Conservation (phyloP, 129 eudicot species). For the Erigeron canadensis region DNA sequence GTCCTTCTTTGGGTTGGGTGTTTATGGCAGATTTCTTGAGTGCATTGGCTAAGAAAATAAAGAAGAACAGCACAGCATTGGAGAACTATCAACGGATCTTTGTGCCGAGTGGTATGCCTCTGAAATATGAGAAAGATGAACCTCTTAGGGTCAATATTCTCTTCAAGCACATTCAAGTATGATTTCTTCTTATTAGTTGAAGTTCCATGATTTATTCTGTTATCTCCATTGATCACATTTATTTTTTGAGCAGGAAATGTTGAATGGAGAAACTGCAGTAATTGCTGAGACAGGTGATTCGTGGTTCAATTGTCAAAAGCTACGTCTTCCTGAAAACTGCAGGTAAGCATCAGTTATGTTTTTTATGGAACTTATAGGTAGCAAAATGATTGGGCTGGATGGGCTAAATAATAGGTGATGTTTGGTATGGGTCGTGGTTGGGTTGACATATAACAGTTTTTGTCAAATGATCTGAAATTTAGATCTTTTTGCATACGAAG, state of each 20-base stretch:
- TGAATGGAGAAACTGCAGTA: conserved; percentile 63
- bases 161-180: conserved; percentile 88
- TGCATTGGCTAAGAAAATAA: conserved; percentile 67
- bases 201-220: not conserved
- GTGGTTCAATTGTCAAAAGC: conserved; percentile 96
- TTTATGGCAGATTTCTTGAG: conserved; percentile 77
- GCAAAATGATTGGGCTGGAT: no score
- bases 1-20: conserved; percentile 87
- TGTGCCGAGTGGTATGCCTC: conserved; percentile 70
- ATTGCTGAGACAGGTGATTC: conserved; percentile 98
- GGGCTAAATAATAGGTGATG: not conserved
- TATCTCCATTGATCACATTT: conserved; percentile 8
- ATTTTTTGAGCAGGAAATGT: conserved; percentile 57
- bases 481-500: not conserved
- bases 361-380: not conserved
- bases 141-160: conserved; percentile 76
- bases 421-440: not conserved
- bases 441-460: not conserved
- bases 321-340: conserved; percentile 72
- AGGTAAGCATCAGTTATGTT: conserved; percentile 56
- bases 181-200: not conserved
- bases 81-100: conserved; percentile 71
- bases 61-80: conserved; percentile 65
- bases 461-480: not conserved
- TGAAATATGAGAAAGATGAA: conserved; percentile 51